phyloP scores from a whole-genome alignment of 192 early-diverging fungal genomes.

The Coemansia sp. region DNA sequence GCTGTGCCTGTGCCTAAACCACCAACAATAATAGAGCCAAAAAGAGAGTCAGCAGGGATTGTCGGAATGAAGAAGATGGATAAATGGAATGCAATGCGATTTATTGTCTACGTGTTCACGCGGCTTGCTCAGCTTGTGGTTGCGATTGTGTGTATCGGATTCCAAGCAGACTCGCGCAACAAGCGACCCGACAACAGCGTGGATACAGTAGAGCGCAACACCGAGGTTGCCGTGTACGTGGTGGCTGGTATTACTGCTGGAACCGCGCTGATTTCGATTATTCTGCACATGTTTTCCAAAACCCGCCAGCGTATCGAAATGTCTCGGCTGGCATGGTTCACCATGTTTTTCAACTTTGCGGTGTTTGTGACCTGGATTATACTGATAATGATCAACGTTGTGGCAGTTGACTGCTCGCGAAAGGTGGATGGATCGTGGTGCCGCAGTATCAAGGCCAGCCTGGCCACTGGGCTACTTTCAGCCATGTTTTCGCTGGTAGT shows the following conservation, averaged over 20 bases:
- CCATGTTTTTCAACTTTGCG: constrained; percentile 29
- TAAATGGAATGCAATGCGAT: constrained; percentile 22
- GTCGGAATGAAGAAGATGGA: constrained; percentile 33
- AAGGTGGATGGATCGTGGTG: constrained; percentile 38
- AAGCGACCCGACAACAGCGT: constrained; percentile 13
- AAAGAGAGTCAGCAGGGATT: constrained; percentile 5
- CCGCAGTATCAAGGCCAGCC: constrained; percentile 21
- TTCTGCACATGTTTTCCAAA: constrained; percentile 32
- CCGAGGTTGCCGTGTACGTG: constrained; percentile 29
- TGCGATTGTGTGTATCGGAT: constrained; percentile 37
- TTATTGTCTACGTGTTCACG: constrained; percentile 29
- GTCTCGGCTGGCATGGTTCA: constrained; percentile 32
- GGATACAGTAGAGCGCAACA: constrained; percentile 20
- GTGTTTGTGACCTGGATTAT: constrained; percentile 43
- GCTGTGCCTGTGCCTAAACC: not conserved
- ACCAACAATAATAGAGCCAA: constrained; percentile 2
- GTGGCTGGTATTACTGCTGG: constrained; percentile 28
- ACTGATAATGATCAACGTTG: constrained; percentile 40
- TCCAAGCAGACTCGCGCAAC: constrained; percentile 29
- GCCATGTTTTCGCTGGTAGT: constrained; percentile 42
- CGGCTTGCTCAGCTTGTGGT: constrained; percentile 32
- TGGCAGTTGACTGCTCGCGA: constrained; percentile 44
- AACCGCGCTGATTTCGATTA: constrained; percentile 25
- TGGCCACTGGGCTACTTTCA: constrained; percentile 44
- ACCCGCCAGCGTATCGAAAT: constrained; percentile 28